Evolutionary conservation across 441 rosid species (phyloP), one percentile per base, ranked within the genome.

Genomic region (Pelargonium citronellum): DNA sequence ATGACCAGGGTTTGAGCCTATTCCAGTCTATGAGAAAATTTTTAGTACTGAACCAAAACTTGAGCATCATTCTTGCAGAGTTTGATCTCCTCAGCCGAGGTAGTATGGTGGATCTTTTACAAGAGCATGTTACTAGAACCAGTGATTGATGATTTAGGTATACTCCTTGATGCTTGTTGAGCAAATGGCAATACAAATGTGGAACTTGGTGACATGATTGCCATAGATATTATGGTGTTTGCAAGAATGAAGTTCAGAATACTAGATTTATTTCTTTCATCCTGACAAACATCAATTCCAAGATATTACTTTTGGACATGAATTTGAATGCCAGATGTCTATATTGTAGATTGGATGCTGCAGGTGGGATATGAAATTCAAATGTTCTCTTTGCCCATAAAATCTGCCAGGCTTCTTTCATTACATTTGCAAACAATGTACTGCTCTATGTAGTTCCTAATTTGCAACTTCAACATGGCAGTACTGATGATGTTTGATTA

Each of bases 1-100:
- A 75, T n/a, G n/a, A n/a, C 22, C 75, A 77, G 60, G 90, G 92
- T 46, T 76, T 87, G 58, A 69, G 73, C 58, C 67, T 86, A 61
- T 86, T 81, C 69, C 67, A 78, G 37, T 86, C 88, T 17, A 84
- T 87, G 84, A 71, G 71, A 11, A 69, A 71, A 85, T 79, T 47
- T 86, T 79, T 64, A 73, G 81, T 60, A 51, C 83, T 75, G 79
- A 81, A 72, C 87, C 88, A 4, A 84, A 81, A 71, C 76, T 77
- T 57, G 88, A 80, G 79, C 90, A 87, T 71, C 76, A 69, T 62
- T 84, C 87, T 72, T 87, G 90, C 78, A 67, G 86, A 64, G 79
- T 87, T 75, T n/a, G 88, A 86, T 79, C 88, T 86, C 64, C 79
- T 87, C 13, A 84, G 88, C 74, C 77, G 88, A 72, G 85, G 87